Evolutionary conservation across 768 basidiomycete genomes (phyloP), one percentile per base, ranked within the genome.

Genomic region (Trametes maxima): DNA sequence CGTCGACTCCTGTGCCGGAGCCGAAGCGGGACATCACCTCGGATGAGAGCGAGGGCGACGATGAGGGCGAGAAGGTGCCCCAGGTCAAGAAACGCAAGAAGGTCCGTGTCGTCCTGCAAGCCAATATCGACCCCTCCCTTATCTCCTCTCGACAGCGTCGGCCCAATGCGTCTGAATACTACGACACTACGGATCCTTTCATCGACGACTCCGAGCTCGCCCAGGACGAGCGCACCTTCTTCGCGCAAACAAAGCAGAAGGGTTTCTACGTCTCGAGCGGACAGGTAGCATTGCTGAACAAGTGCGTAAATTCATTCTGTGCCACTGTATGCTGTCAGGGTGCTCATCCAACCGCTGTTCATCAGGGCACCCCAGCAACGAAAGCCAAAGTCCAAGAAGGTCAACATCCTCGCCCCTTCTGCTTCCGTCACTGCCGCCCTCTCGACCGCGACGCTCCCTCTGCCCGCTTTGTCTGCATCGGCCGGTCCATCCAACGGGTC

Each of bases 151-250:
- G 47, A 21, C 64, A 80, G 77, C 77, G 80, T 69, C 69, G 73
- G 72, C 87, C 85, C 70, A 82, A 79, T 58, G 78, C 79, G 0
- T 76, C 85, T 21, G 92, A 90, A 70, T 92, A 94, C 69, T 99
- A 99, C 79, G 96, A 99, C 76, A 79, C 88, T 19, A 77, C 81
- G 0, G 97, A 99, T 76, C 90, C 93, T 0, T 98, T 98, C 77
- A 97, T 99, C 70, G 97, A 99, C 79, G 97, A 99, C 75, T 93
- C 94, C 1, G 96, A 98, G 70, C 79, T 96, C 57, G 88, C 85
- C 24, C 77, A 95, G 47, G 95, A 98, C 77, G 87, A 95, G 70
- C 88, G 96, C 5, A 94, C 90, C 2, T 93, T 84, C 76, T 91
- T 95, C 68, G 93, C 90, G 5, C 88, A 93, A 73, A 96, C 95